Evolutionary conservation across 495 filamentous ascomycete species (phyloP).

Genomic region (Trichoderma orchidacearum): DNA sequence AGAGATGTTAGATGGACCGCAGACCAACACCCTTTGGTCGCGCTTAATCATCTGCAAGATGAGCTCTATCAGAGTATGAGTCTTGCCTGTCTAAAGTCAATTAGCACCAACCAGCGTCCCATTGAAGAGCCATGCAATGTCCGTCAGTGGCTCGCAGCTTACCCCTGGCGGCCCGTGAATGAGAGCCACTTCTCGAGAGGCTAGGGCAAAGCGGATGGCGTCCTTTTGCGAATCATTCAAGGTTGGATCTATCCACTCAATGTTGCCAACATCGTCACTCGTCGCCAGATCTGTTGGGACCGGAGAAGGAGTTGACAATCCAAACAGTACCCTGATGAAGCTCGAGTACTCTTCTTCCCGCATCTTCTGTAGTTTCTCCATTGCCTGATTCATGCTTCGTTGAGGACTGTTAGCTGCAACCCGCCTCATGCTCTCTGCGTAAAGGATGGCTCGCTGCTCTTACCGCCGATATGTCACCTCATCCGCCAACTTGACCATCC

Average conservation of each 20-base stretch:
- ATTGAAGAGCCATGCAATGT: not conserved
- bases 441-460: too few relatives aligned
- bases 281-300: constrained; percentile 28
- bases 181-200: constrained; percentile 69
- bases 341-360: constrained; percentile 51
- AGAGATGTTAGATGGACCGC: constrained; percentile 89
- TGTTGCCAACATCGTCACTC: constrained; percentile 26
- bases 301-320: constrained; percentile 44
- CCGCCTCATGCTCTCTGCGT: too few relatives aligned
- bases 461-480: constrained; percentile 82
- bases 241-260: constrained; percentile 63
- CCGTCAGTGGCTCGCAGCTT: constrained; percentile 9
- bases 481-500: constrained; percentile 82
- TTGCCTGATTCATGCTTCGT: constrained; percentile 72
- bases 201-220: constrained; percentile 79
- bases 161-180: constrained; percentile 90
- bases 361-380: constrained; percentile 69
- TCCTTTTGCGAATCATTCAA: constrained; percentile 87
- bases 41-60: constrained; percentile 71
- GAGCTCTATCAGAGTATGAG: constrained; percentile 89
- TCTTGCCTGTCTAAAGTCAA: constrained; percentile 65
- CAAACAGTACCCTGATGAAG: constrained; percentile 77
- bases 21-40: constrained; percentile 69
- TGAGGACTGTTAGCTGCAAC: too few relatives aligned
- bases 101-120: not conserved